A percentile compares a stretch with the other conserved stretches of the same genome.
Evolutionary conservation across 306 rosid genomes (phyloP).

Genomic region (Potentilla sterilis): DNA sequence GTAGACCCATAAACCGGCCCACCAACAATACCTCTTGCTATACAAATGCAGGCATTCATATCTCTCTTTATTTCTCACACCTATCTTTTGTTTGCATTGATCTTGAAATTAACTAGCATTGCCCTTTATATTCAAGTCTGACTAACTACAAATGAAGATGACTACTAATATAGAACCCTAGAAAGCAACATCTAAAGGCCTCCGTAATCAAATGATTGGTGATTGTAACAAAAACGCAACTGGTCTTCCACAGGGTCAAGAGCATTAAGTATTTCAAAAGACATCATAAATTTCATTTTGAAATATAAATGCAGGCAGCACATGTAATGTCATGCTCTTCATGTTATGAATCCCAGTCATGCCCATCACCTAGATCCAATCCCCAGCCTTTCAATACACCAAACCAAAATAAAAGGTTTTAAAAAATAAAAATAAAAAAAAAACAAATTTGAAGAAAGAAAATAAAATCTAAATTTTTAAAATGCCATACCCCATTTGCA

Average conservation of each 20-base stretch:
- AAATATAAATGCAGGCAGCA: conserved; percentile 27
- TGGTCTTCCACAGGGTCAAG: neutral
- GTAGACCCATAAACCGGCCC: conserved; percentile 11
- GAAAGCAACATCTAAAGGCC: neutral
- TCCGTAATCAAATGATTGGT: neutral
- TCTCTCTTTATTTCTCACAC: neutral
- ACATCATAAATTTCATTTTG: conserved; percentile 15
- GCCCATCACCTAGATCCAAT: neutral
- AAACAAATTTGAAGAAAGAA: neutral
- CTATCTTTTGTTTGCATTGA: neutral
- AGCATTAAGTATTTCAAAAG: neutral
- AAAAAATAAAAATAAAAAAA: neutral
- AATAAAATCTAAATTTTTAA: neutral
- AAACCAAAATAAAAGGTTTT: neutral
- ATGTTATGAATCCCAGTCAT: neutral
- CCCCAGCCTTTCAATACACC: neutral
- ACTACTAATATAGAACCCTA: neutral
- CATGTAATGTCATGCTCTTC: neutral
- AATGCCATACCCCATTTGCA: neutral
- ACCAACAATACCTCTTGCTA: neutral
- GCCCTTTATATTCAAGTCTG: neutral
- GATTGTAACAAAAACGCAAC: neutral
- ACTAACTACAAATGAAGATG: neutral
- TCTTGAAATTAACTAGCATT: neutral
- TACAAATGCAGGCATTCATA: neutral